phyloP scores from a whole-genome alignment of 2,329 filamentous ascomycete species.

The Exophiala aquamarina region DNA sequence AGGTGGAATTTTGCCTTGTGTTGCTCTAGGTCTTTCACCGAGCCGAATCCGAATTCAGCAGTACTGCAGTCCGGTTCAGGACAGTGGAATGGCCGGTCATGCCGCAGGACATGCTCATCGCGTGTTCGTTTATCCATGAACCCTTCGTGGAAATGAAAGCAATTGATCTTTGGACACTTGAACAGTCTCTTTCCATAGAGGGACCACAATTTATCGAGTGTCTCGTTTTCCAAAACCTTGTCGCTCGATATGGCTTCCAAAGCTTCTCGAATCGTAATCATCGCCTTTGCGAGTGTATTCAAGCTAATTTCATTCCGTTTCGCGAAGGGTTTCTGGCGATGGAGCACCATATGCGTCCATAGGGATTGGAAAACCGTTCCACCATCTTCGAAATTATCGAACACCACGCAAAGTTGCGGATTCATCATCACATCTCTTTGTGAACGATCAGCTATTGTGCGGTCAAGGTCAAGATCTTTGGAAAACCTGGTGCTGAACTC shows the following conservation, averaged over 20 bases:
- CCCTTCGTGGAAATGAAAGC: slow-evolving; percentile 46
- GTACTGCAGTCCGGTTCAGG: slow-evolving; percentile 35
- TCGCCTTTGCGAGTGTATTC: slow-evolving; percentile 25
- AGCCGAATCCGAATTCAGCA: slow-evolving; percentile 40
- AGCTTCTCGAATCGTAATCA: slow-evolving; percentile 32
- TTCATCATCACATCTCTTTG: background rate
- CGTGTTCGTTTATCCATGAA: slow-evolving; percentile 34
- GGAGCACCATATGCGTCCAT: slow-evolving; percentile 33
- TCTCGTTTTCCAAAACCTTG: too few species aligned
- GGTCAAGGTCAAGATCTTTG: slow-evolving; percentile 4
- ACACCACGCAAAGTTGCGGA: background rate
- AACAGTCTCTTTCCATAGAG: slow-evolving; percentile 42
- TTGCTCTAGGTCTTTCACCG: slow-evolving; percentile 40
- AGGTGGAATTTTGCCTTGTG: slow-evolving; percentile 34
- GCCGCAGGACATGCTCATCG: slow-evolving; percentile 40
- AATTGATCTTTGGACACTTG: slow-evolving; percentile 45
- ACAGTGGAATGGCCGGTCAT: slow-evolving; percentile 44
- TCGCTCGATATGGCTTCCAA: slow-evolving; percentile 6
- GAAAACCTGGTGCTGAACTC: slow-evolving; percentile 8
- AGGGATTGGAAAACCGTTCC: slow-evolving; percentile 21
- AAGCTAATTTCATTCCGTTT: slow-evolving; percentile 35
- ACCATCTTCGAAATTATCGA: background rate
- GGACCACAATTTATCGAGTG: slow-evolving; percentile 12
- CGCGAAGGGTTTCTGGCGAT: slow-evolving; percentile 33
- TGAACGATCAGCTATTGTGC: slow-evolving; percentile 9